Percentiles rank a stretch among this genome's conserved stretches.
phyloP scores from a whole-genome alignment of 1,284 basidiomycete genomes.

The Blastosporella zonata region DNA sequence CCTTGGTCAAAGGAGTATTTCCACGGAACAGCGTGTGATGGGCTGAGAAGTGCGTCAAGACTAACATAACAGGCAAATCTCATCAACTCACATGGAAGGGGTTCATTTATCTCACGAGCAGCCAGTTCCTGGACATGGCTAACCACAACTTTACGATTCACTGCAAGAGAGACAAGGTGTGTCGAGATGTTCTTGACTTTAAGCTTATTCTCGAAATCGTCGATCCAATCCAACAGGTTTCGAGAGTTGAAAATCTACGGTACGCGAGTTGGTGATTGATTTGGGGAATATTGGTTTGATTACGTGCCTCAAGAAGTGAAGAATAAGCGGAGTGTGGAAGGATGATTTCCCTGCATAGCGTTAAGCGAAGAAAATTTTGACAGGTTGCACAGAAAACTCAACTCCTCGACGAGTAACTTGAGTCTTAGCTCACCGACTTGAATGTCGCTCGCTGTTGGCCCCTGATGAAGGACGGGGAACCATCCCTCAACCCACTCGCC shows the following conservation, averaged over 20 bases:
- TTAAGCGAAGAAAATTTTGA: conserved; percentile 13
- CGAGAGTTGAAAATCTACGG: conserved; percentile 57
- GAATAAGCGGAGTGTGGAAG: conserved; percentile 61
- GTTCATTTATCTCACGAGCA: conserved; percentile 63
- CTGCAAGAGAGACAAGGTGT: conserved; percentile 65
- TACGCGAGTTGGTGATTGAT: not conserved
- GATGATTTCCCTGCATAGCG: conserved; percentile 61
- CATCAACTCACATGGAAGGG: conserved; percentile 51
- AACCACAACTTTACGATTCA: conserved; percentile 61
- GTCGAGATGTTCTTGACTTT: conserved; percentile 58
- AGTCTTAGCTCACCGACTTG: conserved; percentile 74
- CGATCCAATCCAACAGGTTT: conserved; percentile 73
- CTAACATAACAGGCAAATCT: not conserved
- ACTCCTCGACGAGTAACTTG: conserved; percentile 75
- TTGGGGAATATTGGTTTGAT: conserved; percentile 8
- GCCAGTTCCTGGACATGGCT: conserved; percentile 66
- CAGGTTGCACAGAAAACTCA: conserved; percentile 29
- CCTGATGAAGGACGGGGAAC: conserved; percentile 69
- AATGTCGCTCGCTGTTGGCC: conserved; percentile 44
- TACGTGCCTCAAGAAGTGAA: conserved; percentile 47
- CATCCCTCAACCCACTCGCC: conserved; percentile 76
- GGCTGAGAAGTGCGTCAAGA: conserved; percentile 34
- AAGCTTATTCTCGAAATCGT: conserved; percentile 63
- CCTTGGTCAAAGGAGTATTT: conserved; percentile 78
- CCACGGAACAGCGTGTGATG: conserved; percentile 74